Conservation (phyloP, 192 early-diverging fungal species). For the Coemansia sp. region DNA sequence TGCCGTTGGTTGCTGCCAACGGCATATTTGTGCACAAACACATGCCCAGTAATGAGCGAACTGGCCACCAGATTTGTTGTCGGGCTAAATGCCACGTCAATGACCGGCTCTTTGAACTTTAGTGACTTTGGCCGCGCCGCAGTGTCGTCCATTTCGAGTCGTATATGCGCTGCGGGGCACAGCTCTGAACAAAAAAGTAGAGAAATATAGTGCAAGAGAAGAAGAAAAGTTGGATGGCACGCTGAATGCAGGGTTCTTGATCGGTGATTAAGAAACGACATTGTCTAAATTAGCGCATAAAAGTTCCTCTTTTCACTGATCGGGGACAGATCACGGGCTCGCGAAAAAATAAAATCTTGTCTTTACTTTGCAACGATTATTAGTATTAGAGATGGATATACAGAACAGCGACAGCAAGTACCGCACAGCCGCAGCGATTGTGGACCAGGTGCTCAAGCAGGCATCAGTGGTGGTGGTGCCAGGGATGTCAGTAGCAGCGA, state of each 20-base stretch:
- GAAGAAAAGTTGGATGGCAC: background rate
- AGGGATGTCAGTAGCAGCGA: constrained; percentile 62
- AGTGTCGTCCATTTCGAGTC: constrained; percentile 41
- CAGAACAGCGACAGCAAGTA: constrained; percentile 28
- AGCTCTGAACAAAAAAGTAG: background rate
- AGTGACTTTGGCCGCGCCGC: constrained; percentile 50
- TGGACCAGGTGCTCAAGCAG: constrained; percentile 55
- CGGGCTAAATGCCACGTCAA: constrained; percentile 53
- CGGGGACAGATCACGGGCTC: no score
- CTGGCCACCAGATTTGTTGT: constrained; percentile 42
- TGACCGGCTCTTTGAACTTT: constrained; percentile 52
- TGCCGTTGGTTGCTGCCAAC: constrained; percentile 44
- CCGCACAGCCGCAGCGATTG: constrained; percentile 40
- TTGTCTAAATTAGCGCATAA: background rate
- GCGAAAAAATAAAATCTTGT: no score
- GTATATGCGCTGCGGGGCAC: background rate
- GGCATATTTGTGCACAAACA: constrained; percentile 48
- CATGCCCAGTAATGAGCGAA: constrained; percentile 53
- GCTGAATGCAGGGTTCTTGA: background rate
- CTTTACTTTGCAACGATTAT: no score
- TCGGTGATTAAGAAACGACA: background rate
- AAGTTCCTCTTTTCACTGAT: background rate
- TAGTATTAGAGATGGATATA: constrained; percentile 6
- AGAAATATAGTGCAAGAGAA: background rate
- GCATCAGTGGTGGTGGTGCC: constrained; percentile 57